Conservation (phyloP, 306 rosid genomes). For the Aeschynomene evenia region DNA sequence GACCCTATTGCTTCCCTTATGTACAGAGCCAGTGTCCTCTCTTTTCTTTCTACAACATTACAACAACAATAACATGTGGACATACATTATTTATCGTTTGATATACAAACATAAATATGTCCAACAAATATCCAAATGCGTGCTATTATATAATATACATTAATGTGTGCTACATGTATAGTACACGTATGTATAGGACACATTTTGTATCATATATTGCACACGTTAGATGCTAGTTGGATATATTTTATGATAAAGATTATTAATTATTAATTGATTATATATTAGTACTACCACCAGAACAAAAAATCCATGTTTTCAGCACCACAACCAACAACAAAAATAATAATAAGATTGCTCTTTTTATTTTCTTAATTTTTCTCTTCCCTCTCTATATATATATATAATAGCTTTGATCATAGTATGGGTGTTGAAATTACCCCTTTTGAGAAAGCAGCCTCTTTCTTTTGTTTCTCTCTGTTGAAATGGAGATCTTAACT, state of each 20-base stretch:
- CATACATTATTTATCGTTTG: not conserved
- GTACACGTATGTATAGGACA: no score
- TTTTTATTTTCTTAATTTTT: not conserved
- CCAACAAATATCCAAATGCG: no score
- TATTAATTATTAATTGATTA: no score
- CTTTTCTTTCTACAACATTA: constrained; percentile 47
- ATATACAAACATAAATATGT: no score
- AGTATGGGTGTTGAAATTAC: constrained; percentile 18
- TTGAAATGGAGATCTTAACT: constrained; percentile 17
- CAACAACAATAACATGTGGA: constrained; percentile 24
- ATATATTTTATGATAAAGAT: no score
- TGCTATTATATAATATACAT: no score
- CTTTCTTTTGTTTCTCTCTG: constrained; percentile 26
- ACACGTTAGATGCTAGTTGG: no score
- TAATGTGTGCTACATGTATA: no score
- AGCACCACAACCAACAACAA: constrained; percentile 29
- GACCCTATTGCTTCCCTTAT: constrained; percentile 36
- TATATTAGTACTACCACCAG: not conserved
- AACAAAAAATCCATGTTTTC: not conserved
- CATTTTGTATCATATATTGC: no score
- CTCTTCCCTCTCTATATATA: not conserved
- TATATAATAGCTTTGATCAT: no score
- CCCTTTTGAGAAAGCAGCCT: constrained; percentile 39
- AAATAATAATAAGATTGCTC: no score
- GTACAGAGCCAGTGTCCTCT: constrained; percentile 44